These are phyloP conservation scores for Chrysanthemum seticuspe DNA, from an alignment of 129 eudicot genomes.

Conservation along the genomic window DNA sequence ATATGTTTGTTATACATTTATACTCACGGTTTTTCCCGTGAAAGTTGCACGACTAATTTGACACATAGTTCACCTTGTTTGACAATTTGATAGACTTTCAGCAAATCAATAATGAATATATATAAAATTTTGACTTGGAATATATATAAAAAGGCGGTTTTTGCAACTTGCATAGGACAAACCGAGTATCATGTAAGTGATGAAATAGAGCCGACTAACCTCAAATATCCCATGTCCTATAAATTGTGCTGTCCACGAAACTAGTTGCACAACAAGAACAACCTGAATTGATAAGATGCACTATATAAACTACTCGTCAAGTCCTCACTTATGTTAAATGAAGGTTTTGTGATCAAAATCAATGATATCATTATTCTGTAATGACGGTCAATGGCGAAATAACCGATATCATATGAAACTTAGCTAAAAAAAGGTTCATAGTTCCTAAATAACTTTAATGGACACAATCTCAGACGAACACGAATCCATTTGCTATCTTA, in stretches of 20 bases:
- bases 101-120: neutral
- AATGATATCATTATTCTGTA: neutral
- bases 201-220: slow-evolving; percentile 26
- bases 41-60: slow-evolving; percentile 4
- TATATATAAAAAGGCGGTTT: neutral
- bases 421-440: neutral
- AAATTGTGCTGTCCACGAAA: slow-evolving; percentile 56
- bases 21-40: neutral
- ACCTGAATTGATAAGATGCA: slow-evolving; percentile 33
- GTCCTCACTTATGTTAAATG: neutral
- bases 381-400: neutral
- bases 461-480: neutral
- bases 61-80: neutral
- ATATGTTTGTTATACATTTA: neutral
- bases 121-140: neutral
- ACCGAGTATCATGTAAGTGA: neutral
- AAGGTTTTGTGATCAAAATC: neutral
- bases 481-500: slow-evolving; percentile 3
- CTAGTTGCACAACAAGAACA: slow-evolving; percentile 51
- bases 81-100: neutral
- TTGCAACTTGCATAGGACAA: slow-evolving; percentile 3
- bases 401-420: neutral
- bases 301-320: neutral
- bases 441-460: too few species aligned
- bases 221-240: slow-evolving; percentile 58